Evolutionary conservation across 768 basidiomycete genomes (phyloP), one percentile per base, ranked within the genome.

Genomic region (Suillus bovinus): DNA sequence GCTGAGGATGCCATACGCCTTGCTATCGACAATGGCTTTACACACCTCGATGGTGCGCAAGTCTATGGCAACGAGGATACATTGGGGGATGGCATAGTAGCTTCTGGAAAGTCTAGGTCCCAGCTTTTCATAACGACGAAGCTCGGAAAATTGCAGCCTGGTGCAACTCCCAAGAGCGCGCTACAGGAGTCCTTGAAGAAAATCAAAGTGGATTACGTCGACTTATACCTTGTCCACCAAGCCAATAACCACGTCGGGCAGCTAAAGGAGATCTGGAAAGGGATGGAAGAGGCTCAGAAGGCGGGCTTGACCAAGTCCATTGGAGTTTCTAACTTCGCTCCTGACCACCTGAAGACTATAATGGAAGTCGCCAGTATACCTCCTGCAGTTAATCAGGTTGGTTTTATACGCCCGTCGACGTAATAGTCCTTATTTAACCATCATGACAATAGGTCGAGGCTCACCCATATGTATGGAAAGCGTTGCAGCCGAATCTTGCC

Each of bases 91-190:
- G 86, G 82, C 11, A 79, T 88, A 65, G 76, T 74, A 57, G 77
- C 76, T 3, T 81, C 84, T 4, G 80, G 81, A 29, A 84, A 81
- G 66, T 70, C 81, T 10, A 83, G 85, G 22, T 80, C 80, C 0
- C 80, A 82, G 56, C 71, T 91, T 11, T 91, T 81, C 72, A 79
- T 91, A 66, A 85, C 86, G 44, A 88, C 86, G 24, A 87, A 89
- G 66, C 74, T 88, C 49, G 57, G 5, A 41, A 8, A 31, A 7
- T 58, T 77, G 52, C 66, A 65, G 9, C 74, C 77, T 0, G 80
- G 81, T 10, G 72, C 79, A 64, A 81, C 78, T 3, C 82, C 89
- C 38, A 79, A 76, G 58, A 76, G 78, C 5, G 76, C 81, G 0
- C 70, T 93, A 13, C 67, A 80, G 42, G 76, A 72, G n/a, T 88